Evolutionary conservation across 257 asterid genomes (phyloP).

Genomic region (Solanum gracilifrons): DNA sequence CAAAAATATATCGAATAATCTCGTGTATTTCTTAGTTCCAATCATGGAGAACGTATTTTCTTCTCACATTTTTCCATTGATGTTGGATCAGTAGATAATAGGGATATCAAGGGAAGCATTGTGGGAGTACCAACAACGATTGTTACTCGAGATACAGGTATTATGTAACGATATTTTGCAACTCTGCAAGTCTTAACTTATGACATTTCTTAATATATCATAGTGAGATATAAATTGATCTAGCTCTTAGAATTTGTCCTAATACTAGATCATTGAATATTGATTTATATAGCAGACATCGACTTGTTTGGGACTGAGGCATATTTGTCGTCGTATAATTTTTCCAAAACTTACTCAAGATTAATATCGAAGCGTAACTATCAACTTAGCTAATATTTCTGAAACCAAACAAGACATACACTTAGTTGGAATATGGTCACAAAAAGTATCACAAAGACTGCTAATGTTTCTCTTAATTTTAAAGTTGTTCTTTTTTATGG

Average conservation of each 20-base stretch:
- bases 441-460: not conserved
- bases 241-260: too few species aligned
- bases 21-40: not conserved
- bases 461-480: too few species aligned
- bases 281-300: not conserved
- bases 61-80: too few species aligned
- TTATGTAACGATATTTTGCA: not conserved
- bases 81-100: constrained; percentile 4
- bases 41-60: not conserved
- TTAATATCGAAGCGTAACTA: not conserved
- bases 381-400: not conserved
- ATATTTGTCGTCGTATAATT: not conserved
- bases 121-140: constrained; percentile 37
- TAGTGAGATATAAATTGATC: too few species aligned
- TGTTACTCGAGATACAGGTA: constrained; percentile 55
- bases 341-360: not conserved
- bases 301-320: not conserved
- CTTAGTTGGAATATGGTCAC: not conserved
- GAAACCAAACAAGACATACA: not conserved
- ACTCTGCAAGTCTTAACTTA: not conserved
- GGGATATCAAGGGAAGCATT: constrained; percentile 51
- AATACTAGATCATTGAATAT: not conserved
- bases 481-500: too few species aligned
- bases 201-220: not conserved
- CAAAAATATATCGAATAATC: not conserved